Evolutionary conservation across 2,329 filamentous ascomycete genomes (phyloP).

Genomic region (Cucurbitaria berberidis): DNA sequence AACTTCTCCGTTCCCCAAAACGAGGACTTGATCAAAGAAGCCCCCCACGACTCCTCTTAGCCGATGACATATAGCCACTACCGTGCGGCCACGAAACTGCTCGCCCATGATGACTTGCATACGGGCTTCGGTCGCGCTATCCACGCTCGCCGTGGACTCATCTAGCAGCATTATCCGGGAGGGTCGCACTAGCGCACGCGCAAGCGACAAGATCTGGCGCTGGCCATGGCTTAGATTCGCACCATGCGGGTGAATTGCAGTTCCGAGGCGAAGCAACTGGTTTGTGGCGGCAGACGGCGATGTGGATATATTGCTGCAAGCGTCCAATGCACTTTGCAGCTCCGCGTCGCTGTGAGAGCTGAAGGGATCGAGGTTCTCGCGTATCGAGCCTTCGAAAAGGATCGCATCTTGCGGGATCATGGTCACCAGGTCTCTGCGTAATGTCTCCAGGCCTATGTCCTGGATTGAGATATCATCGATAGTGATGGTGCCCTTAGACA

Average conservation of each 20-base stretch:
- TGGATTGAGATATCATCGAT: slow-evolving; percentile 58
- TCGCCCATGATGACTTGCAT: slow-evolving; percentile 4
- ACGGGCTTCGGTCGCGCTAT: slow-evolving; percentile 94
- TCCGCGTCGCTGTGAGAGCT: slow-evolving; percentile 32
- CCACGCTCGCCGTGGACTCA: slow-evolving; percentile 83
- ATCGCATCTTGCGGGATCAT: slow-evolving; percentile 59
- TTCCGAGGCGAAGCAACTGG: slow-evolving; percentile 51
- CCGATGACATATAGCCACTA: not conserved
- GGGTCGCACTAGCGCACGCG: slow-evolving; percentile 59
- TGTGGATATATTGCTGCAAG: not conserved
- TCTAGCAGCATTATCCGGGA: slow-evolving; percentile 63
- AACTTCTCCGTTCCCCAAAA: not conserved
- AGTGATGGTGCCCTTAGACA: slow-evolving; percentile 47
- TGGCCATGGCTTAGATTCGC: slow-evolving; percentile 74
- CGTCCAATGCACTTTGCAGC: not conserved
- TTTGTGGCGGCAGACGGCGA: slow-evolving; percentile 34
- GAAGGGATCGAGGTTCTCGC: slow-evolving; percentile 55
- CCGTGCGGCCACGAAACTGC: slow-evolving; percentile 8
- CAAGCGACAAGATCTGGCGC: slow-evolving; percentile 62
- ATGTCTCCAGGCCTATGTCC: slow-evolving; percentile 4
- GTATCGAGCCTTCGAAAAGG: slow-evolving; percentile 54
- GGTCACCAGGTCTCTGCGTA: slow-evolving; percentile 50
- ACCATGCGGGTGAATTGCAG: slow-evolving; percentile 59
- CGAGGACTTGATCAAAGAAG: not conserved
- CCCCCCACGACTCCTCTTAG: not conserved